Base-by-base conservation (phyloP, 345 rosid species). In the Acer negundo region DNA sequence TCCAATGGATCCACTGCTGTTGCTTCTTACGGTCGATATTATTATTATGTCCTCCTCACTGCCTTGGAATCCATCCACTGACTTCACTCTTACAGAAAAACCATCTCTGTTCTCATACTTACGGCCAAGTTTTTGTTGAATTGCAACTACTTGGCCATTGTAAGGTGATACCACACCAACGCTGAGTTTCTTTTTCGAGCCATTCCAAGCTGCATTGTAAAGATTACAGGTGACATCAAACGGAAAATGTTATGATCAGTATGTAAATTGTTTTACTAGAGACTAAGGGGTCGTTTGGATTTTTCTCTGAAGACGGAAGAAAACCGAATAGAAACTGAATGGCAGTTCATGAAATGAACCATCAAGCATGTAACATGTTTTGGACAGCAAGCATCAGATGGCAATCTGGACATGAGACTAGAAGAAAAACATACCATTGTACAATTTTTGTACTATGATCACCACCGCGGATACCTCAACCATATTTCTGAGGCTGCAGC, bases 381-480 rank as follows among this genome's bases (percentile, higher is more conserved):
- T 35, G 38, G 6, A 35, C 38, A 35, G 16, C n/a, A 58, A 20
- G 8, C 4, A 58, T 58, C 23, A 58, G 59, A 53, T 58, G 62
- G 20, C 11, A 58, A 58, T 19, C n/a, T 58, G 20, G n/a, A n/a
- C 62, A 58, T 9, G 22, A 58, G 24, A 13, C 62, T 58, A 19
- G 2, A n/a, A n/a, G 23, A 35, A 4, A 9, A 15, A n/a, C 66
- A 62, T 77, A 89, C 92, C 92, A 66, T 82, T 72, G 80, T 79
- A 10, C 28, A 88, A 80, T 6, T 22, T 72, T 49, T 51, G 75
- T 56, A 89, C 44, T 46, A 88, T 53, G 23, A 63, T 79, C 28
- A 47, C 20, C 67, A 84, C 83, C 5, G 82, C 75, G 12, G 84
- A 85, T 22, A 80, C 92, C 83, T 89, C 90, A 15, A 75, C 82